phyloP scores from a whole-genome alignment of 495 filamentous ascomycete species.

The Tuber brumale region DNA sequence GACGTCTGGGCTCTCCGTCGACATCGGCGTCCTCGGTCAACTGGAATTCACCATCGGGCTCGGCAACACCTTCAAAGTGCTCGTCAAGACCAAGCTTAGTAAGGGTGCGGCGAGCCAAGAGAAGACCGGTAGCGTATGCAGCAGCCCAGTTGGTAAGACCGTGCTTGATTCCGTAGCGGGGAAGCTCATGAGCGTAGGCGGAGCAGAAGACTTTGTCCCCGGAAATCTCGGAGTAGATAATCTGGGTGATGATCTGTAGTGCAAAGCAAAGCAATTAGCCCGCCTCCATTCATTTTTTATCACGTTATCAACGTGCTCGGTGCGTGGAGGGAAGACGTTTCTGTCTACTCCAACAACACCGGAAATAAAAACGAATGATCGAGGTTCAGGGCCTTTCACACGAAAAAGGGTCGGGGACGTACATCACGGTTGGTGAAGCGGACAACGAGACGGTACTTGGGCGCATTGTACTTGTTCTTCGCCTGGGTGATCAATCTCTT shows the following conservation, averaged over 20 bases:
- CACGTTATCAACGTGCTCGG: conserved; percentile 14
- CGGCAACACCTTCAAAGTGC: conserved; percentile 86
- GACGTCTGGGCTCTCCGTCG: conserved; percentile 76
- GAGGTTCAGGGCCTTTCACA: conserved; percentile 22
- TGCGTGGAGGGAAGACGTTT: conserved; percentile 21
- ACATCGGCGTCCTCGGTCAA: conserved; percentile 87
- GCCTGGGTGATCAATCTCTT: conserved; percentile 99
- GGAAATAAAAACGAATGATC: conserved; percentile 27
- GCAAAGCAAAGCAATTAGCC: conserved; percentile 20
- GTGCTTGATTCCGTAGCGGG: conserved; percentile 92
- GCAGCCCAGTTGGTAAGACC: conserved; percentile 99
- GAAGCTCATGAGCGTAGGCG: conserved; percentile 96
- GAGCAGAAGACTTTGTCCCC: conserved; percentile 92
- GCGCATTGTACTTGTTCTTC: conserved; percentile 99
- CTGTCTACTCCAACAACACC: conserved; percentile 12
- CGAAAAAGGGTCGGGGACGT: conserved; percentile 9
- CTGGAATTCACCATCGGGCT: conserved; percentile 86
- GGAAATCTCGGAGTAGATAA: conserved; percentile 90
- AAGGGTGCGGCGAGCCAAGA: conserved; percentile 91
- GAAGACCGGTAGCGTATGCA: conserved; percentile 91
- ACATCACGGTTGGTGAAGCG: conserved; percentile 98
- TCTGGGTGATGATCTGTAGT: conserved; percentile 79
- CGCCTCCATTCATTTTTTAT: conserved; percentile 32
- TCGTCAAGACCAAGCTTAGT: conserved; percentile 93
- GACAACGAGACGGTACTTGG: conserved; percentile 99